Evolutionary conservation across 228 moss, liverwort and hornwort species (phyloP).

Genomic region (Sphagnum fallax): DNA sequence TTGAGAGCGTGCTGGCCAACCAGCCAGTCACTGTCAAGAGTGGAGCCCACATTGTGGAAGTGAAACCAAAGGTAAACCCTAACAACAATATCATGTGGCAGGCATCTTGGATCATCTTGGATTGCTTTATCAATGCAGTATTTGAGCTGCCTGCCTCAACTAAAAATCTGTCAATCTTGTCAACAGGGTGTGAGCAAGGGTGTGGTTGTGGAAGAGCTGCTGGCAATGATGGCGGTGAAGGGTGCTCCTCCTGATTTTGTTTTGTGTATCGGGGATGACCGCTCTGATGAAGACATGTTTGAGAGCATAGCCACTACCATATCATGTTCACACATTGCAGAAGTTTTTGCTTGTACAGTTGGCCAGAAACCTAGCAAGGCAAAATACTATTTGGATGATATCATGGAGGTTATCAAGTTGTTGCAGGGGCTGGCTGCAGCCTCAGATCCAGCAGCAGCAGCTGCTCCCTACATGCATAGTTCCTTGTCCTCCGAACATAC

Average conservation of each 20-base stretch:
- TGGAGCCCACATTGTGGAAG: slow-evolving; percentile 49
- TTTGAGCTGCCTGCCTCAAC: neutral
- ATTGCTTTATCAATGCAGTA: neutral
- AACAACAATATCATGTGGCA: neutral
- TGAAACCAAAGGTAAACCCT: slow-evolving; percentile 41
- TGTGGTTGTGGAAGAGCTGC: slow-evolving; percentile 52
- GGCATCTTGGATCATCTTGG: slow-evolving; percentile 3
- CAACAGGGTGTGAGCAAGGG: slow-evolving; percentile 60
- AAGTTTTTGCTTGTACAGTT: slow-evolving; percentile 53
- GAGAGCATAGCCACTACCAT: slow-evolving; percentile 52
- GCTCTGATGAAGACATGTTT: slow-evolving; percentile 60
- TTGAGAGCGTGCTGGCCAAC: slow-evolving; percentile 52
- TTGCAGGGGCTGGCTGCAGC: slow-evolving; percentile 58
- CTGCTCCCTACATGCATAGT: slow-evolving; percentile 32
- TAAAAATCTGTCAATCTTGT: neutral
- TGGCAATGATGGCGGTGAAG: slow-evolving; percentile 54
- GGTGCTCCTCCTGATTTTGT: slow-evolving; percentile 43
- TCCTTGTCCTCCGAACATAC: slow-evolving; percentile 39
- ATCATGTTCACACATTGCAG: slow-evolving; percentile 41
- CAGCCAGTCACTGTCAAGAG: slow-evolving; percentile 57
- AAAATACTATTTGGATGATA: slow-evolving; percentile 56
- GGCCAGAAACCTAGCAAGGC: slow-evolving; percentile 65
- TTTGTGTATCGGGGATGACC: slow-evolving; percentile 53
- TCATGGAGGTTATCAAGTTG: slow-evolving; percentile 53
- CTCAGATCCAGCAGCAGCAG: slow-evolving; percentile 44